These are phyloP conservation scores for Coniophora puteana DNA, from an alignment of 1,284 basidiomycete species.

Conservation along the genomic window DNA sequence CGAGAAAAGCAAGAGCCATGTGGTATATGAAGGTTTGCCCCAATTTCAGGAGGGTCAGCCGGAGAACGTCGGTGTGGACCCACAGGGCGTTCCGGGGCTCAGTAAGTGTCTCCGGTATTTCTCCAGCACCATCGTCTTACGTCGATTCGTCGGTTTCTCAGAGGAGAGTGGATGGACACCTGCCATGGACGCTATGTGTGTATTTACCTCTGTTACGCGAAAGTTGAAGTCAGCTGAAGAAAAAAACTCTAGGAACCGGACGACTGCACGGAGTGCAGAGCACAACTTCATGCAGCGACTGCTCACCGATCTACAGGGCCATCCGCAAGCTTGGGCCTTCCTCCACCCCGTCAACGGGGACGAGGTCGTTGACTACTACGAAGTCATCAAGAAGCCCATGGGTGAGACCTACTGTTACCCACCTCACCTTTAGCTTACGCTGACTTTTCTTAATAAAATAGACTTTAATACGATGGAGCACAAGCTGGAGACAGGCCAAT, in stretches of 20 bases:
- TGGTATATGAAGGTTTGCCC: slow-evolving; percentile 81
- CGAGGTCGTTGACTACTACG: slow-evolving; percentile 91
- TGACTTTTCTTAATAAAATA: slow-evolving; percentile 27
- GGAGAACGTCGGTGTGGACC: slow-evolving; percentile 51
- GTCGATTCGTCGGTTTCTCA: slow-evolving; percentile 32
- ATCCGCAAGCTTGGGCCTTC: slow-evolving; percentile 90
- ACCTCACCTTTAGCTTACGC: background rate
- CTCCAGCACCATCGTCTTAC: slow-evolving; percentile 7
- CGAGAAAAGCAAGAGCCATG: slow-evolving; percentile 82
- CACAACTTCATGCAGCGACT: slow-evolving; percentile 78
- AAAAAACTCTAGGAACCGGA: slow-evolving; percentile 29
- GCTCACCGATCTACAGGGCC: slow-evolving; percentile 78
- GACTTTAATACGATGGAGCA: slow-evolving; percentile 92
- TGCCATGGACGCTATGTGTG: slow-evolving; percentile 77
- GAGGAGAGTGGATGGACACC: slow-evolving; percentile 94
- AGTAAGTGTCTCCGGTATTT: slow-evolving; percentile 41
- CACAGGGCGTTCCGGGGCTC: slow-evolving; percentile 81
- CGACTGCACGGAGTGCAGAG: slow-evolving; percentile 52
- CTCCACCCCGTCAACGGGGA: slow-evolving; percentile 75
- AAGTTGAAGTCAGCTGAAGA: slow-evolving; percentile 3
- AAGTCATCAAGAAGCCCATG: slow-evolving; percentile 92
- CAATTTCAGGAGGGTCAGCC: slow-evolving; percentile 65
- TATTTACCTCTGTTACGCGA: slow-evolving; percentile 9
- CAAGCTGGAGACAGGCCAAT: slow-evolving; percentile 84
- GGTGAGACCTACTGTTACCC: slow-evolving; percentile 47